Base-by-base conservation (phyloP, 768 basidiomycete species). In the Paxillus ammoniavirescens region DNA sequence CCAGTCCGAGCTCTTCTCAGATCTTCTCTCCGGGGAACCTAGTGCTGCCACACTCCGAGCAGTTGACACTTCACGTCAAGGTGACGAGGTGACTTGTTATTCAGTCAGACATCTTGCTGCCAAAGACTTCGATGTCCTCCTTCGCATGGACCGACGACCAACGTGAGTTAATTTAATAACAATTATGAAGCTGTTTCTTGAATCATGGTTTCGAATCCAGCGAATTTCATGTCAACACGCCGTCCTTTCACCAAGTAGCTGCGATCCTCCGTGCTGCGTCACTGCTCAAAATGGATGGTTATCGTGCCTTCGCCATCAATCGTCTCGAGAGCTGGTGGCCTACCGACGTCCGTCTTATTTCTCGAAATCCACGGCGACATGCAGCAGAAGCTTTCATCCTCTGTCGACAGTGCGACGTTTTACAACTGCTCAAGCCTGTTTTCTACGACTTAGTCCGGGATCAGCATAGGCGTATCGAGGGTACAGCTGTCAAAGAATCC, bases 381-480 rank as follows among this genome's bases (percentile, higher is more conserved):
- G 72, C 74, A 4, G 65, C 60, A 1, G 65, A 64, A 21, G 71
- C 68, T 1, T 56, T 77, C n/a, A 37, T 59, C 17, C 63, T 77
- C 15, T 72, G 70, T n/a, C 66, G 65, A 13, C n/a, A 56, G 1
- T 71, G 57, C 52, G 56, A 65, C 21, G 37, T 75, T 7, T 57
- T 64, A 7, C 37, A 36, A 1, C 63, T 76, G 28, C 61, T 72
- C 10, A 73, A 73, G 48, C 63, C 64, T 42, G 74, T 74, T 1
- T 74, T 71, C 50, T 77, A 77, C 54, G 74, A 77, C 53, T 64
- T 78, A 14, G 57, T 61, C 23, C 42, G 47, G 55, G 41, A 14
- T 46, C 31, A 14, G 42, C 42, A 21, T 10, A 21, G 21, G 21
- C 42, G 42, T 4, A 1, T 26, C 21, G 9, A 42, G 23, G 13